Evolutionary conservation across 2,329 filamentous ascomycete genomes (phyloP).

Genomic region (Colletotrichum lentis): DNA sequence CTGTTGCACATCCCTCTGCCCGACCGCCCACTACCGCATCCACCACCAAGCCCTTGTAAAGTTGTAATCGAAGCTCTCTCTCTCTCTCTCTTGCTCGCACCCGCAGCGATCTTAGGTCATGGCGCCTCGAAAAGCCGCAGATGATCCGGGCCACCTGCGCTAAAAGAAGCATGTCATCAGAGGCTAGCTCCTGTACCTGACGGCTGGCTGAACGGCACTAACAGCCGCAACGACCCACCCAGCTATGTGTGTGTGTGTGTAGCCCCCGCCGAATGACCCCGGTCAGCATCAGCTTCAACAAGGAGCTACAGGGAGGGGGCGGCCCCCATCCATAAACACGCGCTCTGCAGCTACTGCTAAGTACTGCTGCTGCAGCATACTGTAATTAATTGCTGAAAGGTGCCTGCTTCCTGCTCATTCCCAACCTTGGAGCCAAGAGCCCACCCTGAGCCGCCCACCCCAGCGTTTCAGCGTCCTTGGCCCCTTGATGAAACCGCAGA

Average conservation of each 20-base stretch:
- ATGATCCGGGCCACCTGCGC: slow-evolving; percentile 1
- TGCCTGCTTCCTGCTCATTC: slow-evolving; percentile 19
- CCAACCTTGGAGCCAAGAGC: slow-evolving; percentile 5
- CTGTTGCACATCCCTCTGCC: slow-evolving; percentile 32
- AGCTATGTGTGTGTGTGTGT: neutral
- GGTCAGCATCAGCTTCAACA: neutral
- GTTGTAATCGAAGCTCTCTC: slow-evolving; percentile 1
- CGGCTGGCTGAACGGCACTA: neutral
- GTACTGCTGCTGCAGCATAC: too few relatives aligned
- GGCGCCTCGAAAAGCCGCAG: neutral
- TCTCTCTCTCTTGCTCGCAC: neutral
- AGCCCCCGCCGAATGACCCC: neutral
- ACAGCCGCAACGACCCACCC: neutral
- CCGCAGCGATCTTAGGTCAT: slow-evolving; percentile 20
- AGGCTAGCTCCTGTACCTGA: neutral
- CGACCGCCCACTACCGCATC: neutral
- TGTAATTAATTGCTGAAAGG: slow-evolving; percentile 7
- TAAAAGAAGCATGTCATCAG: neutral
- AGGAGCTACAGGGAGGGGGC: slow-evolving; percentile 6
- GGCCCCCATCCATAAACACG: slow-evolving; percentile 6
- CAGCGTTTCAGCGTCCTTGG: slow-evolving; percentile 37
- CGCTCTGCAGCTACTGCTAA: neutral
- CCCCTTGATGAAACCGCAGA: slow-evolving; percentile 38
- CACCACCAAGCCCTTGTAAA: neutral
- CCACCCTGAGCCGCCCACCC: slow-evolving; percentile 28